phyloP scores from a whole-genome alignment of 306 rosid species.

The Quercus bicolor region DNA sequence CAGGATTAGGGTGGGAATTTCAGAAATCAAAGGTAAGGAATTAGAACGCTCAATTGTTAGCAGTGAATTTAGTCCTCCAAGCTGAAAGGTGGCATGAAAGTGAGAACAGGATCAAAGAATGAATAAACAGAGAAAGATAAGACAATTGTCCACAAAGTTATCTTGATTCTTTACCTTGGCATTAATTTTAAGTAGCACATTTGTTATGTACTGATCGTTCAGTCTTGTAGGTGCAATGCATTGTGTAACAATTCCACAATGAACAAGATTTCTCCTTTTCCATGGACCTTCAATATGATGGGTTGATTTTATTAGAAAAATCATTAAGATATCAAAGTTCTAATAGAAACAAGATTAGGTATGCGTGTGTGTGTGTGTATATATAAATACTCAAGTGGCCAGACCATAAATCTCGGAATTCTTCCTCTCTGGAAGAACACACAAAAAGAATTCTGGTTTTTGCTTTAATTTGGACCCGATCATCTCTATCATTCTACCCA shows the following conservation, averaged over 20 bases:
- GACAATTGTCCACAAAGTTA: too few relatives aligned
- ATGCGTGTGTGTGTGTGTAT: too few relatives aligned
- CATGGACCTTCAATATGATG: constrained; percentile 39
- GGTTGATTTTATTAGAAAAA: not conserved
- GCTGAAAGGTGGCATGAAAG: constrained; percentile 18
- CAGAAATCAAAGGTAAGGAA: constrained; percentile 30
- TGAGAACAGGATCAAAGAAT: not conserved
- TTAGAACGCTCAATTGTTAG: constrained; percentile 15
- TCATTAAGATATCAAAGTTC: not conserved
- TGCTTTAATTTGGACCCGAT: not conserved
- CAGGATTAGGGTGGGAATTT: constrained; percentile 37
- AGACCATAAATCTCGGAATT: constrained; percentile 47
- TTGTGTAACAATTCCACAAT: constrained; percentile 35
- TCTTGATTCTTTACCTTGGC: constrained; percentile 36
- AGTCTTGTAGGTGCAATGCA: constrained; percentile 42
- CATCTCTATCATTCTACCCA: constrained; percentile 16
- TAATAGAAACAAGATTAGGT: not conserved
- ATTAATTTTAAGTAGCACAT: constrained; percentile 47
- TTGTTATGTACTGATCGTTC: constrained; percentile 42
- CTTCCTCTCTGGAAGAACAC: constrained; percentile 47
- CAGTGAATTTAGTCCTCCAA: constrained; percentile 45
- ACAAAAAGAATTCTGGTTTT: constrained; percentile 25
- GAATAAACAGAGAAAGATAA: not conserved
- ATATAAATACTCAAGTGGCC: not conserved
- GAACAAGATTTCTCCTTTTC: constrained; percentile 36